These are phyloP conservation scores for Ophidiomyces ophidiicola DNA, from an alignment of 2,329 filamentous ascomycete species.

Conservation along the genomic window DNA sequence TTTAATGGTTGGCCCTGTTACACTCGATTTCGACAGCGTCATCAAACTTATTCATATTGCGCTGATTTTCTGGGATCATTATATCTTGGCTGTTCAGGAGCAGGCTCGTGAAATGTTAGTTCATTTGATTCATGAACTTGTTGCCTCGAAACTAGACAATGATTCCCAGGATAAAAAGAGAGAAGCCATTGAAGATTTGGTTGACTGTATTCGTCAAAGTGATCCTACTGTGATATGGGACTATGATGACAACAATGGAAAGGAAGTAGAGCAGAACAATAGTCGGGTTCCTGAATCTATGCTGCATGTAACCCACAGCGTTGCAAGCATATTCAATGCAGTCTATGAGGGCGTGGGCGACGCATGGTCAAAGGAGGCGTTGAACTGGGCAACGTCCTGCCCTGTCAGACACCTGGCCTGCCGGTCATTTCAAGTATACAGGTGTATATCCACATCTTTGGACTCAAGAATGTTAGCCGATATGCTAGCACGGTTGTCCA, in stretches of 20 bases:
- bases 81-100: constrained; percentile 86
- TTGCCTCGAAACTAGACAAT: constrained; percentile 67
- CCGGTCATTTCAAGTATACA: constrained; percentile 92
- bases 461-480: constrained; percentile 93
- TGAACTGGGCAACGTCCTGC: constrained; percentile 95
- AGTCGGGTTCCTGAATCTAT: constrained; percentile 79
- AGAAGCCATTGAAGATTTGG: constrained; percentile 69
- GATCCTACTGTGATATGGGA: constrained; percentile 80
- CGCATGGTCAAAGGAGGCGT: constrained; percentile 76
- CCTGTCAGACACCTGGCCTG: constrained; percentile 90
- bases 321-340: constrained; percentile 73
- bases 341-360: constrained; percentile 79
- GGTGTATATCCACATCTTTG: constrained; percentile 79
- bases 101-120: constrained; percentile 96
- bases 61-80: constrained; percentile 93
- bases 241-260: constrained; percentile 85
- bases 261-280: constrained; percentile 55
- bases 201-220: constrained; percentile 74
- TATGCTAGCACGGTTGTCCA: constrained; percentile 88
- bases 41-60: constrained; percentile 82
- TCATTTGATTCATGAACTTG: constrained; percentile 89
- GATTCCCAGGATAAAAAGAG: constrained; percentile 55
- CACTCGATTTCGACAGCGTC: constrained; percentile 64
- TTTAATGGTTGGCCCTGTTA: constrained; percentile 83
- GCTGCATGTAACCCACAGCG: constrained; percentile 67